Conservation (phyloP, 345 rosid species). For the Pugionium dolabratum region DNA sequence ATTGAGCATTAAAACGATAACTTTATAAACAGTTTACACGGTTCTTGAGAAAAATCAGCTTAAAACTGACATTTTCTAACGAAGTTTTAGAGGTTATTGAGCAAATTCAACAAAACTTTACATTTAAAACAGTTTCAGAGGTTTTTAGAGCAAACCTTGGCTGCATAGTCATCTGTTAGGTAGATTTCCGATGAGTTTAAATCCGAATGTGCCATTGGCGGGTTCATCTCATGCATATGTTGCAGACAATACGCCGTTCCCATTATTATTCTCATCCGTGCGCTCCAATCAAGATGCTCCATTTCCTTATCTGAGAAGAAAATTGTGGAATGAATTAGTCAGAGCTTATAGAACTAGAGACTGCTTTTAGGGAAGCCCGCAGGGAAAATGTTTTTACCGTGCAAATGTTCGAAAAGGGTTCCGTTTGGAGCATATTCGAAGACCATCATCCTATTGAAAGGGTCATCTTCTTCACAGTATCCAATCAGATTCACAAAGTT, state of each 20-base stretch:
- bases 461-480: conserved; percentile 81
- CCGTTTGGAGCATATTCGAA: conserved; percentile 99
- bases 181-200: conserved; percentile 51
- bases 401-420: conserved; percentile 83
- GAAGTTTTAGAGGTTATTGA: not conserved
- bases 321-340: not conserved
- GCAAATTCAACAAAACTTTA: not conserved
- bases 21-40: not conserved
- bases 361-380: not conserved
- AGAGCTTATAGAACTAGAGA: no score
- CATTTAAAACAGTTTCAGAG: not conserved
- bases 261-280: conserved; percentile 81
- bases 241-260: conserved; percentile 89
- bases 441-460: conserved; percentile 95
- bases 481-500: conserved; percentile 94
- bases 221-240: conserved; percentile 88
- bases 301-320: conserved; percentile 72
- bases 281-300: conserved; percentile 93
- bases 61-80: not conserved
- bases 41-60: not conserved
- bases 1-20: not conserved
- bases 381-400: conserved; percentile 51
- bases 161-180: conserved; percentile 91
- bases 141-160: conserved; percentile 58
- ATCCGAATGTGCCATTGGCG: conserved; percentile 63